phyloP scores from a whole-genome alignment of 1,284 basidiomycete genomes.

The Omphalotus olearius region DNA sequence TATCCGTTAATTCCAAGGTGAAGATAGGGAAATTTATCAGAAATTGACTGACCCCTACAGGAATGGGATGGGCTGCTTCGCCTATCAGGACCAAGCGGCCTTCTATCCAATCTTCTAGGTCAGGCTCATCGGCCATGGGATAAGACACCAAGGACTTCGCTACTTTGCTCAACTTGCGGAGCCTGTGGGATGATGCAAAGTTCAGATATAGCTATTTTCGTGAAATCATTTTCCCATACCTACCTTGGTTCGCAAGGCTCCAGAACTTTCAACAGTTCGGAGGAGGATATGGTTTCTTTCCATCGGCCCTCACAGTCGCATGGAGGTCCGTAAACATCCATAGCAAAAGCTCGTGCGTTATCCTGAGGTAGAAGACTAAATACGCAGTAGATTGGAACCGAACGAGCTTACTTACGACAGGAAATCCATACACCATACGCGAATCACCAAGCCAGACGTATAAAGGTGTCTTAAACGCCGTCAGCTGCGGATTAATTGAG shows the following conservation, averaged over 20 bases:
- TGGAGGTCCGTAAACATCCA: slow-evolving; percentile 27
- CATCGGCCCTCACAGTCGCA: slow-evolving; percentile 24
- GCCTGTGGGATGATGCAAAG: slow-evolving; percentile 25
- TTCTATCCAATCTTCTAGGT: slow-evolving; percentile 55
- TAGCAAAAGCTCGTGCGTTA: slow-evolving; percentile 22
- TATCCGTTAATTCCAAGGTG: neutral
- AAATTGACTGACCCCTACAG: slow-evolving; percentile 30
- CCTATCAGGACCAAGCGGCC: slow-evolving; percentile 43
- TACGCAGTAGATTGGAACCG: too few relatives aligned
- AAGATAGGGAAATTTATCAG: neutral
- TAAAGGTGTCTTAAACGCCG: too few relatives aligned
- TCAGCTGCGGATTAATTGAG: neutral
- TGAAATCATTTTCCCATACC: too few relatives aligned
- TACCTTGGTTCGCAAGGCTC: too few relatives aligned
- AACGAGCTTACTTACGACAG: slow-evolving; percentile 19
- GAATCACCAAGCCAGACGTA: neutral
- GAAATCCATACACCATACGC: neutral
- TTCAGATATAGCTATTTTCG: too few relatives aligned
- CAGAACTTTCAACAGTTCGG: slow-evolving; percentile 21
- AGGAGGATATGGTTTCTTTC: slow-evolving; percentile 17
- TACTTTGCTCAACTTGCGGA: slow-evolving; percentile 38
- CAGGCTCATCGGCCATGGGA: slow-evolving; percentile 31
- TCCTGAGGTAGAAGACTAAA: too few relatives aligned
- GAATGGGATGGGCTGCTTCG: slow-evolving; percentile 48
- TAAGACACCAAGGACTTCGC: slow-evolving; percentile 30